Percentiles rank a stretch among this genome's conserved stretches.
These are phyloP conservation scores for Toxicodendron radicans DNA, from an alignment of 345 rosid genomes.

Conservation along the genomic window DNA sequence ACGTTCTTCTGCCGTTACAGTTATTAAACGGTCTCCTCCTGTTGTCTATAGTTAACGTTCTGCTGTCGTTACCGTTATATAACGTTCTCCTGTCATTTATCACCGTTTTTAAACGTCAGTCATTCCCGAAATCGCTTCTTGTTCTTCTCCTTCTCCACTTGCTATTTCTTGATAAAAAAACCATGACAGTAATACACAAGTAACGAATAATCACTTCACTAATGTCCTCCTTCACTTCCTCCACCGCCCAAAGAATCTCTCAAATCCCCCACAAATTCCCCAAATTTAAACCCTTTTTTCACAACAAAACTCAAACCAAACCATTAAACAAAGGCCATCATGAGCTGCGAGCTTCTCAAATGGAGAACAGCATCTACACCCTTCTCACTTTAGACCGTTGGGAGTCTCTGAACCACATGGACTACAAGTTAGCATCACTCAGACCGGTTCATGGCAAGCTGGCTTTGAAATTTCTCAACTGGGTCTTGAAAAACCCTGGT, in stretches of 20 bases:
- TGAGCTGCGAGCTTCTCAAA: conserved; percentile 24
- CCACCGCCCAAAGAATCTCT: conserved; percentile 26
- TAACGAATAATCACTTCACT: background rate
- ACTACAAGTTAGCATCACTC: conserved; percentile 58
- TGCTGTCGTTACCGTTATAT: too few relatives aligned
- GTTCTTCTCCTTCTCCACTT: too few relatives aligned
- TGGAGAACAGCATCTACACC: conserved; percentile 72
- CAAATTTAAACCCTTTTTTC: conserved; percentile 33
- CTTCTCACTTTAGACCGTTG: conserved; percentile 81
- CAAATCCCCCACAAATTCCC: conserved; percentile 18
- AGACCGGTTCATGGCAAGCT: conserved; percentile 90
- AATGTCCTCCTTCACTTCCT: conserved; percentile 27
- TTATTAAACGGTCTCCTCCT: too few relatives aligned
- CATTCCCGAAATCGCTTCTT: too few relatives aligned
- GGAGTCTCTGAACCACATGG: conserved; percentile 88
- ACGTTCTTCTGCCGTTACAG: too few relatives aligned
- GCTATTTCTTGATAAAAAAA: too few relatives aligned
- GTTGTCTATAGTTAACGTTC: too few relatives aligned
- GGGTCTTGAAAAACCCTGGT: conserved; percentile 70
- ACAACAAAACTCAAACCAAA: background rate
- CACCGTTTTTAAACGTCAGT: too few relatives aligned
- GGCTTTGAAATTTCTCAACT: conserved; percentile 76
- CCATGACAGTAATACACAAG: background rate
- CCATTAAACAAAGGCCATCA: conserved; percentile 22
- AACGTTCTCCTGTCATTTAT: too few relatives aligned